These are phyloP conservation scores for Plasmodium adleri DNA, from an alignment of 169 alveolate genomes.

Conservation along the genomic window DNA sequence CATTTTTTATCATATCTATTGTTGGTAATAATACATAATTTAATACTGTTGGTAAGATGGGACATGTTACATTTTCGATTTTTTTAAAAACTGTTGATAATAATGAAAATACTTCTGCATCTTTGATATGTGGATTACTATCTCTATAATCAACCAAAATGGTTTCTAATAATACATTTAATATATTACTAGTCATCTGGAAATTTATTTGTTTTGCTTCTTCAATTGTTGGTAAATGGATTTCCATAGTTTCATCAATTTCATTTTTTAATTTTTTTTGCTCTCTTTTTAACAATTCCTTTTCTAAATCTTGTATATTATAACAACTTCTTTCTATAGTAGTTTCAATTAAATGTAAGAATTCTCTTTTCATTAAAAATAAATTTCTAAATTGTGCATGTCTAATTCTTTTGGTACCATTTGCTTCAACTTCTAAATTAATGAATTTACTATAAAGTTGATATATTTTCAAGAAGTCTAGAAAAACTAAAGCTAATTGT, in stretches of 20 bases:
- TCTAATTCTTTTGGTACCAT: constrained; percentile 78
- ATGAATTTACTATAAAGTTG: constrained; percentile 84
- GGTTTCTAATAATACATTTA: constrained; percentile 76
- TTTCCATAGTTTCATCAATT: constrained; percentile 56
- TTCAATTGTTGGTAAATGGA: constrained; percentile 72
- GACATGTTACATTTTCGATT: constrained; percentile 82
- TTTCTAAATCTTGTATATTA: constrained; percentile 73
- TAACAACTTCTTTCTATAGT: constrained; percentile 79
- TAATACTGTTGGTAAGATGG: constrained; percentile 88
- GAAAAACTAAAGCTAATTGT: constrained; percentile 56
- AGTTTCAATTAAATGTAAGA: constrained; percentile 85
- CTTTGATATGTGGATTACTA: constrained; percentile 83
- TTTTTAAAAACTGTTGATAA: constrained; percentile 83
- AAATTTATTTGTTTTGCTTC: constrained; percentile 75
- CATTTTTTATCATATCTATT: constrained; percentile 91
- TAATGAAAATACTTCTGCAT: constrained; percentile 84
- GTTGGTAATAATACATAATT: constrained; percentile 90
- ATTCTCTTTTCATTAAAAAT: constrained; percentile 81
- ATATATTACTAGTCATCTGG: constrained; percentile 81
- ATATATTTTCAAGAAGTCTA: constrained; percentile 82
- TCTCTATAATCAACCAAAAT: constrained; percentile 83
- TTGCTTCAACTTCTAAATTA: constrained; percentile 80
- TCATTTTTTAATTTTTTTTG: constrained; percentile 74
- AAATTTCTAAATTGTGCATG: constrained; percentile 76
- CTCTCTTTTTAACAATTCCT: constrained; percentile 64